Evolutionary conservation across 805 yeast genomes (phyloP).

Genomic region (Millerago galiae): DNA sequence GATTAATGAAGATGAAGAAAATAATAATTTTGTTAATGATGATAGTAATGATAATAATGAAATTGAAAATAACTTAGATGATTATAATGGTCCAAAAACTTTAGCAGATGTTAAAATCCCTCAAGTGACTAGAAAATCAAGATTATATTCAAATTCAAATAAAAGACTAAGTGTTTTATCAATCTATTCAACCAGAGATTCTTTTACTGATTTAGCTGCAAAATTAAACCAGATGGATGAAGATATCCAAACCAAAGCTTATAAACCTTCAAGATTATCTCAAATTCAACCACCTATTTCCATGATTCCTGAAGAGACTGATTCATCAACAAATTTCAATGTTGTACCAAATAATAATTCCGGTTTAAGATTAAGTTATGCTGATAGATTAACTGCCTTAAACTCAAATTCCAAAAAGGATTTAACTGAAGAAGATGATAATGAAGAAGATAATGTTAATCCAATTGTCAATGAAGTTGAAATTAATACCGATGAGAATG

Average conservation of each 20-base stretch:
- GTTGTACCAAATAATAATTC: not conserved
- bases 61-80: not conserved
- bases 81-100: slow-evolving; percentile 35
- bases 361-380: slow-evolving; percentile 30
- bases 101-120: slow-evolving; percentile 65
- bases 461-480: slow-evolving; percentile 7
- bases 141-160: slow-evolving; percentile 52
- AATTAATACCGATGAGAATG: not conserved
- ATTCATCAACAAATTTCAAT: slow-evolving; percentile 6
- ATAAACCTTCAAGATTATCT: slow-evolving; percentile 6
- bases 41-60: not conserved
- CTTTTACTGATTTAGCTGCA: slow-evolving; percentile 52
- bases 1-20: slow-evolving; percentile 14
- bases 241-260: not conserved
- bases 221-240: slow-evolving; percentile 27
- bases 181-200: slow-evolving; percentile 60
- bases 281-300: slow-evolving; percentile 7
- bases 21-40: slow-evolving; percentile 7
- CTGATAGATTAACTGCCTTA: slow-evolving; percentile 30
- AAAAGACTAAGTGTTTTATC: slow-evolving; percentile 70
- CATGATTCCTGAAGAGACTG: slow-evolving; percentile 19
- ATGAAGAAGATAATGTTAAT: slow-evolving; percentile 5
- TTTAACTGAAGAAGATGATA: slow-evolving; percentile 2
- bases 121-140: slow-evolving; percentile 62
- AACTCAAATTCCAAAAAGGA: slow-evolving; percentile 3